Percentiles rank a stretch among this genome's conserved stretches.
phyloP scores from a whole-genome alignment of 2,329 filamentous ascomycete species.

The Elsinoe batatas region DNA sequence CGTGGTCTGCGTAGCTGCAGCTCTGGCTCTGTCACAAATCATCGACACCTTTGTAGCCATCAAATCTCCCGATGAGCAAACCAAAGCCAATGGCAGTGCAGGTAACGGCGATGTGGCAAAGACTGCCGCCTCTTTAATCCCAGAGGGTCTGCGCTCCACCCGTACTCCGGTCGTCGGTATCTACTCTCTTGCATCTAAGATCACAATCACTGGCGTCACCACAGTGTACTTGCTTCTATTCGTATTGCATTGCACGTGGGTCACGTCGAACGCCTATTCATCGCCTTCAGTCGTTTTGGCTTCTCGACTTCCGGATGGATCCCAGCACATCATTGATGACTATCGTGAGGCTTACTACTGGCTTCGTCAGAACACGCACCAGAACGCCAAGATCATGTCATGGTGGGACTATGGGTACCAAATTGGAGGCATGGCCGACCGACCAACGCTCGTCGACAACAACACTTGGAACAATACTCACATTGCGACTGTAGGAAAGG shows the following conservation, averaged over 20 bases:
- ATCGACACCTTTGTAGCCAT: conserved; percentile 73
- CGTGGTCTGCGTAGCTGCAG: conserved; percentile 88
- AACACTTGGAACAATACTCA: conserved; percentile 99
- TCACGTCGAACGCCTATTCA: conserved; percentile 97
- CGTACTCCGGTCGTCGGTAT: conserved; percentile 70
- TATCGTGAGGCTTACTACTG: conserved; percentile 99
- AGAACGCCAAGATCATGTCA: conserved; percentile 97
- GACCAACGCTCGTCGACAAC: conserved; percentile 95
- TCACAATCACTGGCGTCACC: conserved; percentile 61
- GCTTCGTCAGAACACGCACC: conserved; percentile 91
- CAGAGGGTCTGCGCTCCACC: conserved; percentile 56
- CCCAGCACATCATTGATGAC: conserved; percentile 97
- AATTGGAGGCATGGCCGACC: conserved; percentile 97
- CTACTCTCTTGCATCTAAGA: conserved; percentile 70
- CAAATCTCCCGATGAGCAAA: conserved; percentile 47
- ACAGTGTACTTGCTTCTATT: conserved; percentile 81
- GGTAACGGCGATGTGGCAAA: conserved; percentile 38
- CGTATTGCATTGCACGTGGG: conserved; percentile 97
- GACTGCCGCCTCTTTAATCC: conserved; percentile 44
- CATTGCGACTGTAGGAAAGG: conserved; percentile 97
- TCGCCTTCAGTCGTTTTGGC: conserved; percentile 95
- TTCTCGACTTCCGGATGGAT: conserved; percentile 83
- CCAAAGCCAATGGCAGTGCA: conserved; percentile 35
- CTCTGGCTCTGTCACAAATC: conserved; percentile 76
- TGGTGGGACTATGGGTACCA: conserved; percentile 99